A percentile compares a stretch with the other conserved stretches of the same genome.
Conservation (phyloP, 805 yeast species). For the Lachancea mirantina region DNA sequence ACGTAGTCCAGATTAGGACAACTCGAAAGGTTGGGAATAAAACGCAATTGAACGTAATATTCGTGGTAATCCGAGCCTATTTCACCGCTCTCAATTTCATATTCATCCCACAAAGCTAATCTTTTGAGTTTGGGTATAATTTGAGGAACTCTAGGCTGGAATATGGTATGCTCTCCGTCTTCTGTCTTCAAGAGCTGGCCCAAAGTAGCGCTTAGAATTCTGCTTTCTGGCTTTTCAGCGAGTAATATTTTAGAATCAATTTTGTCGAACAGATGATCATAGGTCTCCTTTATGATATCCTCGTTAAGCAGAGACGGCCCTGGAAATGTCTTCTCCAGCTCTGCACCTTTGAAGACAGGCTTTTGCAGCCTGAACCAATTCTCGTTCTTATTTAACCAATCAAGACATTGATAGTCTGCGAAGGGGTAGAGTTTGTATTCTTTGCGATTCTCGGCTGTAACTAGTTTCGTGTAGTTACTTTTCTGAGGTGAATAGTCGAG, state of each 20-base stretch:
- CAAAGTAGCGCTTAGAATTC: slow-evolving; percentile 21
- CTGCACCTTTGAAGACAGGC: slow-evolving; percentile 7
- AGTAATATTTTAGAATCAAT: slow-evolving; percentile 8
- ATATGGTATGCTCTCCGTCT: slow-evolving; percentile 7
- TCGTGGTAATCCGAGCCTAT: slow-evolving; percentile 25
- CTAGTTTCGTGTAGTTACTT: slow-evolving; percentile 8
- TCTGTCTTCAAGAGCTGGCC: slow-evolving; percentile 18
- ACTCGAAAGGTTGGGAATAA: slow-evolving; percentile 17
- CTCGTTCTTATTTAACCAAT: slow-evolving; percentile 22
- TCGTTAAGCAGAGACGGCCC: slow-evolving; percentile 5
- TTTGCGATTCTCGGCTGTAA: slow-evolving; percentile 8
- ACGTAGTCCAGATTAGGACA: slow-evolving; percentile 4
- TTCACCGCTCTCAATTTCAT: slow-evolving; percentile 9
- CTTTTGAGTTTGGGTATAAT: slow-evolving; percentile 17
- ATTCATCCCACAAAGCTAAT: slow-evolving; percentile 17
- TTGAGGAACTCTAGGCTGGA: slow-evolving; percentile 23
- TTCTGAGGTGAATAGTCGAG: slow-evolving; percentile 17
- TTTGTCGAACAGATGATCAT: slow-evolving; percentile 4
- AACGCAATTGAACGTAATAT: slow-evolving; percentile 24
- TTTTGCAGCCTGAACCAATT: slow-evolving; percentile 23
- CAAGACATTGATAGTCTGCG: slow-evolving; percentile 19
- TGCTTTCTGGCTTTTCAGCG: slow-evolving; percentile 1
- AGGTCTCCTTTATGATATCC: slow-evolving; percentile 15
- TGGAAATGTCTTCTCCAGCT: background rate
- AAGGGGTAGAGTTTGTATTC: slow-evolving; percentile 20